A percentile compares a stretch with the other conserved stretches of the same genome.
Conservation (phyloP, 1,284 basidiomycete genomes). For the Spongiforma sp. region DNA sequence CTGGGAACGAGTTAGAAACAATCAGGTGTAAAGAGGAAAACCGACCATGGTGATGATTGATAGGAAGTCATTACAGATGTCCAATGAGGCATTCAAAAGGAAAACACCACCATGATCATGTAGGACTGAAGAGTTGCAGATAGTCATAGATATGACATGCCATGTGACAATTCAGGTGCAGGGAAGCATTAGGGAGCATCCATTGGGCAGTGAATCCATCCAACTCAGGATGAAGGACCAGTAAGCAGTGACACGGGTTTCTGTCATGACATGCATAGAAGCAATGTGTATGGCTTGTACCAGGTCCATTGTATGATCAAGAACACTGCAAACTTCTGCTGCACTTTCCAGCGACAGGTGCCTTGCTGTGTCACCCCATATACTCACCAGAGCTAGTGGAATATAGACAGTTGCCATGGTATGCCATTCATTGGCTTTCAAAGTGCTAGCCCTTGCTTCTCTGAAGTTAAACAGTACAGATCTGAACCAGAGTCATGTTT, state of each 20-base stretch:
- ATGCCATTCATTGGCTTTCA: background rate
- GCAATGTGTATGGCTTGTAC: background rate
- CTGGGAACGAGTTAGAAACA: background rate
- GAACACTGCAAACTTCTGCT: background rate
- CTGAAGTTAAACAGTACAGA: background rate
- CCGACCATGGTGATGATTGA: background rate
- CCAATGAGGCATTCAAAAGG: background rate
- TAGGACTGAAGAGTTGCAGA: background rate
- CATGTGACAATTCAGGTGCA: background rate
- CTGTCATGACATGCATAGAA: background rate
- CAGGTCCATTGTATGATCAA: background rate
- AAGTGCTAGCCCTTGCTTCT: background rate
- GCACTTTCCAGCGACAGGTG: background rate
- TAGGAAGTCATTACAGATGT: background rate
- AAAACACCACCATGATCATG: background rate
- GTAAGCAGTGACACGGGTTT: background rate
- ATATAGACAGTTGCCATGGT: background rate
- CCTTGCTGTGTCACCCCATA: background rate
- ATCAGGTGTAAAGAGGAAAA: background rate
- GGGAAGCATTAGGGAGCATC: background rate
- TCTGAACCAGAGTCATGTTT: background rate
- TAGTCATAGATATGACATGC: background rate
- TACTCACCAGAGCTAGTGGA: background rate
- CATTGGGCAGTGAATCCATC: background rate
- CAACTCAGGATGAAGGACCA: background rate